Evolutionary conservation across 768 basidiomycete species (phyloP), one percentile per base, ranked within the genome.

Genomic region (Mycena crocata): DNA sequence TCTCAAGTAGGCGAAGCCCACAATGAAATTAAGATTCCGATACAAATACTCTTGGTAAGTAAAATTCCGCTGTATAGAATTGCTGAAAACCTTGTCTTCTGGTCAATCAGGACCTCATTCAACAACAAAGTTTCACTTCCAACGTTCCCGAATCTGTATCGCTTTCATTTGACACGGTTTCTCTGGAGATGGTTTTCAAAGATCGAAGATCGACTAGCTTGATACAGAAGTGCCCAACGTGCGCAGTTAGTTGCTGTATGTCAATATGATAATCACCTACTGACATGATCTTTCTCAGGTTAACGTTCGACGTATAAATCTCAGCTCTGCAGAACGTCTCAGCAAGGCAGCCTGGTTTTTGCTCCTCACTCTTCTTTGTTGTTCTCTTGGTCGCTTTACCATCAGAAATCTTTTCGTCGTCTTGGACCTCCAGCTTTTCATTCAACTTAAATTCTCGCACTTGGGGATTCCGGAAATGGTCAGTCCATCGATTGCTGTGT

Each of bases 281-380:
- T 35, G 58, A 46, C 50, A 24, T 24, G 40, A 26, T 3, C 17
- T 40, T 52, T 31, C 39, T 52, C 49, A 30, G 44, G 46, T 61
- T 37, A 14, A 10, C 32, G 12, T 49, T 32, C 21, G 5, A 5
- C 17, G 24, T 55, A 62, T 62, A 62, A 62, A 54, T 23, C 40
- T 14, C 5, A 7, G 8, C 24, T 46, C 40, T 32, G 17, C 17
- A 42, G 30, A 26, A 14, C 12, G 24, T 3, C 21, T 26, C 5
- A 17, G 24, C 31, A 34, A 62, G 61, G 61, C 54, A 52, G 61
- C 61, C 61, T 45, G 59, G 61, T 37, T 62, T 28, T 54, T 19
- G 61, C 61, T 55, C 51, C 61, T 35, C 61, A 37, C 45, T 54
- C 26, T 44, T 23, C 35, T 45, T 44, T 44, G 26, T 48, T 19